Evolutionary conservation across 2,329 filamentous ascomycete genomes (phyloP), one percentile per base, ranked within the genome.

Genomic region (Xylariaceae sp.): DNA sequence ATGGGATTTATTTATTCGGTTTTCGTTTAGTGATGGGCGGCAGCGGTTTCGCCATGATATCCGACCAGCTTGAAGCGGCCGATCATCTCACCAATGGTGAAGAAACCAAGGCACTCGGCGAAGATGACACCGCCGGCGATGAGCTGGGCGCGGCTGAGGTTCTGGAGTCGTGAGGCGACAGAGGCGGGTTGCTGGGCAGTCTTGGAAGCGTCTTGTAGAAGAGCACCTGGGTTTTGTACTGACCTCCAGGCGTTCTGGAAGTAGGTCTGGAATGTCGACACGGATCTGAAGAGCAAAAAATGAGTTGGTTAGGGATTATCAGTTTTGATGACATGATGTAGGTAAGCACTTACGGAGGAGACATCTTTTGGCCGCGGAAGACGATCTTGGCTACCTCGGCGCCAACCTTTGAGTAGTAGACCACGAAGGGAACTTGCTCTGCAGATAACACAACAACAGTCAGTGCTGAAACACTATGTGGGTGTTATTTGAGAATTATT

Each of bases 61-160:
- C 93, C 93, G 60, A 98, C 78, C 59, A 98, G 70, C 86, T 98
- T 97, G 75, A 93, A 82, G 64, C 91, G 82, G 62, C 93, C 93
- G 62, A 98, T 83, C 70, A 98, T 97, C 79, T 97, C 91, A 55
- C 93, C 93, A 44, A 97, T 82, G 51, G 91, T 94, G 80, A 97
- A 98, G 81, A 98, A 98, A 51, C 93, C 93, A 57, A 98, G 72
- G 40, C 89, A 79, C 74, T 98, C 92, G 45, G 91, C 91, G 38
- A 77, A 71, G 52, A 96, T 74, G 49, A 98, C 86, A 59, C 86
- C 88, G 49, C 79, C 85, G 43, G 85, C 71, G 44, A 79, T 78
- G 58, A 92, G 67, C 69, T 95, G 85, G 58, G 82, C 76, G 56
- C 72, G 75, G 68, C 81, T 85, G 61, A 93, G 61, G 72, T 82